Evolutionary conservation across 148 eudicot species (phyloP).

Genomic region (Diospyros lotus): DNA sequence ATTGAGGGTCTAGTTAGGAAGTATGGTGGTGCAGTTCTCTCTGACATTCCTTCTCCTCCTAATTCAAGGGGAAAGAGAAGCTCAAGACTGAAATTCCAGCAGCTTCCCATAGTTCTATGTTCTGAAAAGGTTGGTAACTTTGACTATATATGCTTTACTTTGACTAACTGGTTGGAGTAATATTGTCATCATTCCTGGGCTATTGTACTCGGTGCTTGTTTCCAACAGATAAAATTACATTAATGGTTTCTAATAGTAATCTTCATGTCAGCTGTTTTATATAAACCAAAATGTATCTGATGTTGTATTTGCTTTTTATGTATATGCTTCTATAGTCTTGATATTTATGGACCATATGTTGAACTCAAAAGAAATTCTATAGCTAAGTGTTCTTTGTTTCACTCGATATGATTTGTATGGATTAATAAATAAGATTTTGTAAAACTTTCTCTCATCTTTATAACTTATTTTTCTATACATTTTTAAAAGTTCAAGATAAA

Average conservation of each 20-base stretch:
- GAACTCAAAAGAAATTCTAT: background rate
- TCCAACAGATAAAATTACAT: background rate
- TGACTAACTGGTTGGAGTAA: background rate
- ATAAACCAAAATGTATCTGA: background rate
- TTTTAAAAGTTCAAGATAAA: no score
- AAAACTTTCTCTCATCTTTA: no score
- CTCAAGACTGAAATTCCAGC: conserved; percentile 33
- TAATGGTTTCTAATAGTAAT: background rate
- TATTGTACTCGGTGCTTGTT: background rate
- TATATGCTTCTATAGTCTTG: background rate
- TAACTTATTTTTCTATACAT: no score
- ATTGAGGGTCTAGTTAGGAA: conserved; percentile 54
- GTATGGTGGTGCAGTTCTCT: conserved; percentile 73
- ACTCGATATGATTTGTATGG: background rate
- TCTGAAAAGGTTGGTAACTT: conserved; percentile 50
- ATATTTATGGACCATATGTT: background rate
- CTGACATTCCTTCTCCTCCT: conserved; percentile 61
- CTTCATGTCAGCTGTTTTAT: no score
- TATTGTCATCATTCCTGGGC: background rate
- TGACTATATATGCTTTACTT: background rate
- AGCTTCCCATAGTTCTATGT: conserved; percentile 70
- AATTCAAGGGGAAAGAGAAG: conserved; percentile 42
- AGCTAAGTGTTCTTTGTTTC: background rate
- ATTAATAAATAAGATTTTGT: background rate
- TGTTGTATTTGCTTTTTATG: background rate